Conservation (phyloP, 2,329 filamentous ascomycete species). For the Calcarisporium arbuscula region DNA sequence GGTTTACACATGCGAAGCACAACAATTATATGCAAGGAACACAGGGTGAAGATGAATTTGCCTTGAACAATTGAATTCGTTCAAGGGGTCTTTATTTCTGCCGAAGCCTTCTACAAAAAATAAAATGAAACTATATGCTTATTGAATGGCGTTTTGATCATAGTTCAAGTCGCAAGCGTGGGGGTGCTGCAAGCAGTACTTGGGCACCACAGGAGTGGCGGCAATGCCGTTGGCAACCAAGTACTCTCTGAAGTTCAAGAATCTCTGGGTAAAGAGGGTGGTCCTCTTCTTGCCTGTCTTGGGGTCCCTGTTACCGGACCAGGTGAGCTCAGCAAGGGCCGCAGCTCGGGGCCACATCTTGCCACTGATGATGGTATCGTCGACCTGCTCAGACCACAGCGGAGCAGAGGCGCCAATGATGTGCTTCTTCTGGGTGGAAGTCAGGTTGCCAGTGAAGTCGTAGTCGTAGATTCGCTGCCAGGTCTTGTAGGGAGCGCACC, state of each 20-base stretch:
- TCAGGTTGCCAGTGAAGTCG: conserved; percentile 46
- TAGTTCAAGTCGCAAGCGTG: conserved; percentile 51
- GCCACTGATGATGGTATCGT: conserved; percentile 41
- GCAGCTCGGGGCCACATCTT: conserved; percentile 52
- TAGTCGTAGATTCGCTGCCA: conserved; percentile 56
- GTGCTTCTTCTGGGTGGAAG: conserved; percentile 37
- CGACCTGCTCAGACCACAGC: conserved; percentile 49
- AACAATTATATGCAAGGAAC: too few relatives aligned
- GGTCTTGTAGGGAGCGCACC: conserved; percentile 53
- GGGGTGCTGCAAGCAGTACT: conserved; percentile 46
- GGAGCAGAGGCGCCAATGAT: conserved; percentile 46
- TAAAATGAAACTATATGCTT: conserved; percentile 1
- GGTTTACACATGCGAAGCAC: too few relatives aligned
- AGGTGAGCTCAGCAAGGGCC: conserved; percentile 47
- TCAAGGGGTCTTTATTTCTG: too few relatives aligned
- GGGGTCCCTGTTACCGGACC: conserved; percentile 47
- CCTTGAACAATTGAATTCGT: too few relatives aligned
- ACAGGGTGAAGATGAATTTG: too few relatives aligned
- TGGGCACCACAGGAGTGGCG: conserved; percentile 2
- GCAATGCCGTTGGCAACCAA: conserved; percentile 21
- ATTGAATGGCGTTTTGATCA: conserved; percentile 36
- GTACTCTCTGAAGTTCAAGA: conserved; percentile 55
- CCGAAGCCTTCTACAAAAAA: too few relatives aligned
- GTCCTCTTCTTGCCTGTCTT: conserved; percentile 35
- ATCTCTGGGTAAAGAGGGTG: conserved; percentile 37